Percentiles rank a stretch among this genome's conserved stretches.
These are phyloP conservation scores for Daldinia sp. DNA, from an alignment of 2,329 filamentous ascomycete genomes.

Conservation along the genomic window DNA sequence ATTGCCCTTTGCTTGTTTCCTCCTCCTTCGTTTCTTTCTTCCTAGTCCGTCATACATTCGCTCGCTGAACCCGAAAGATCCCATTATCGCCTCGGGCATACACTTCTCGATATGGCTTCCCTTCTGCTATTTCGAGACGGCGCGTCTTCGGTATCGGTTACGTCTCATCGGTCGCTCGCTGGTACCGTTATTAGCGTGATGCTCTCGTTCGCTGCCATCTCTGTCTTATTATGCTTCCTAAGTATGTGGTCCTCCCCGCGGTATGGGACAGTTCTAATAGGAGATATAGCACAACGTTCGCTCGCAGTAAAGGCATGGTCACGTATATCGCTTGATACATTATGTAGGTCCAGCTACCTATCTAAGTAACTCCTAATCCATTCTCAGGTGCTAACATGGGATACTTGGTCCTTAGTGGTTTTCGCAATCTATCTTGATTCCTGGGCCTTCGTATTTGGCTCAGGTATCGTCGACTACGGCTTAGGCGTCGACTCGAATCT, in stretches of 20 bases:
- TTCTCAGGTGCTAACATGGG: too few relatives aligned
- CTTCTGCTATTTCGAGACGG: constrained; percentile 8
- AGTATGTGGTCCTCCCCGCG: constrained; percentile 17
- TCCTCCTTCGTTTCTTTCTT: background rate
- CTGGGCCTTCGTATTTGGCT: constrained; percentile 65
- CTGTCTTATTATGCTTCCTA: constrained; percentile 34
- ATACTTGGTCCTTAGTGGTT: constrained; percentile 64
- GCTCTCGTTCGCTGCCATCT: constrained; percentile 28
- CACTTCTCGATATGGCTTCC: constrained; percentile 18
- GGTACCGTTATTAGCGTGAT: constrained; percentile 28
- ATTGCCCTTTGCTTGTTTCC: background rate
- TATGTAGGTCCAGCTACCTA: constrained; percentile 49
- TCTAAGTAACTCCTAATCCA: too few relatives aligned
- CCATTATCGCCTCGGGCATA: background rate
- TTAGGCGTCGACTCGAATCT: constrained; percentile 62
- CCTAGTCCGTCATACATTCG: too few relatives aligned
- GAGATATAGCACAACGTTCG: constrained; percentile 49
- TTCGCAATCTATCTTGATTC: constrained; percentile 68
- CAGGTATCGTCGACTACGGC: constrained; percentile 64
- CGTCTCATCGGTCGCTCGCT: constrained; percentile 12
- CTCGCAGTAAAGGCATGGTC: constrained; percentile 51
- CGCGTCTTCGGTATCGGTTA: background rate
- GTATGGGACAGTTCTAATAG: background rate
- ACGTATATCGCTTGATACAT: constrained; percentile 53
- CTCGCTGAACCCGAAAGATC: too few relatives aligned